Percentiles rank a stretch among this genome's conserved stretches.
These are phyloP conservation scores for Pholiota molesta DNA, from an alignment of 768 basidiomycete genomes.

Conservation along the genomic window DNA sequence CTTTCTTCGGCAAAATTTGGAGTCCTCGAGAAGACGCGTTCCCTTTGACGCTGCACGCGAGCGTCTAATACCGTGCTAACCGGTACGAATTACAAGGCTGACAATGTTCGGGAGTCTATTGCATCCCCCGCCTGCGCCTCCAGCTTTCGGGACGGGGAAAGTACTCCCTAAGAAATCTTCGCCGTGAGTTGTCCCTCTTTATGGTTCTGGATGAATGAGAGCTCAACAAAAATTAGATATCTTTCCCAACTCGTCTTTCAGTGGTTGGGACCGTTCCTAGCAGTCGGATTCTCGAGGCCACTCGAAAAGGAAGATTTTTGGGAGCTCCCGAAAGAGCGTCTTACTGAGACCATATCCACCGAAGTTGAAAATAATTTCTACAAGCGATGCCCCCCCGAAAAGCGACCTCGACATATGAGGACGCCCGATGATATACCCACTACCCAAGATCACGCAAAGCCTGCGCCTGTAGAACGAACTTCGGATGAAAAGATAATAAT, in stretches of 20 bases:
- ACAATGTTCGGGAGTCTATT: constrained; percentile 37
- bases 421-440: not conserved
- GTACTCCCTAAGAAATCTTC: constrained; percentile 43
- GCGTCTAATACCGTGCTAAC: not conserved
- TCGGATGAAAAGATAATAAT: constrained; percentile 4
- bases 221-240: constrained; percentile 30
- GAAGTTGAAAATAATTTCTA: constrained; percentile 51
- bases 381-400: constrained; percentile 50
- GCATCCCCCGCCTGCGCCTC: constrained; percentile 48
- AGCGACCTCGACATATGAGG: constrained; percentile 41
- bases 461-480: not conserved
- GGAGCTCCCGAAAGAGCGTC: constrained; percentile 43
- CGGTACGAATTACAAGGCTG: too few species aligned
- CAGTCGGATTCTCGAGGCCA: constrained; percentile 63
- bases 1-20: not conserved
- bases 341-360: constrained; percentile 42
- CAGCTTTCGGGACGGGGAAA: constrained; percentile 49
- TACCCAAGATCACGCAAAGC: not conserved
- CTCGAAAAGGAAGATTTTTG: constrained; percentile 62
- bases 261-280: constrained; percentile 58
- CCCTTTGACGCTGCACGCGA: not conserved
- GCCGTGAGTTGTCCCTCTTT: constrained; percentile 31
- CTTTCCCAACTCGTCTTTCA: constrained; percentile 50
- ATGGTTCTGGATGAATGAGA: constrained; percentile 19
- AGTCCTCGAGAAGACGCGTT: not conserved